Base-by-base conservation (phyloP, 2,329 filamentous ascomycete species). In the Biscogniauxia marginata region DNA sequence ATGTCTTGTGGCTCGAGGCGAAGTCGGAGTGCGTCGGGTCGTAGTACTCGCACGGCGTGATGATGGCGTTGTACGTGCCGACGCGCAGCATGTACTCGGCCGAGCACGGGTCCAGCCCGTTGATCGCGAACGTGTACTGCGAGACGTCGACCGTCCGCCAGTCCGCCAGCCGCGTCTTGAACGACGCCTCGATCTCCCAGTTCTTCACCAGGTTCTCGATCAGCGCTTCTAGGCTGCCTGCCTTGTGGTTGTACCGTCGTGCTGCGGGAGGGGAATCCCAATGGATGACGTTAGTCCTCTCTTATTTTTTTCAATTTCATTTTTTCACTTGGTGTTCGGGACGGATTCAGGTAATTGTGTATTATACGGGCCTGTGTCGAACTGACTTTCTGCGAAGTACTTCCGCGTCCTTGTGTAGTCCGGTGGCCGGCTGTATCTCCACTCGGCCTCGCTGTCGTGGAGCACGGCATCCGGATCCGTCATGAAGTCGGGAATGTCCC, bases 151-250 rank as follows among this genome's bases (percentile, higher is more conserved):
- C 79, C 2, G 86, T 89, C 47, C 85, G 79, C 86, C 86, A 89
- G 71, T 89, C 83, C 3, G 73, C 64, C 8, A 88, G 75, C 16
- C 76, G 65, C 7, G 79, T 79, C 73, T 89, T 89, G 79, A 86
- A 88, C 0, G 84, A 87, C 0, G 86, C 86, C 70, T 89, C 86
- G 51, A 88, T 81, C 70, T 89, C 86, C 86, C 86, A 89, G 69
- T 89, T 89, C 74, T 89, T 88, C 67, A 89, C 85, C 1, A 89
- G 79, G 66, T 88, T 89, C 69, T 88, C 81, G 43, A 89, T 85
- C 4, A 89, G 78, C 49, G 79, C 73, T 13, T 82, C 79, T 2
- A 89, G 79, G 54, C 80, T 84, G 34, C 77, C 78, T 3, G 83
- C 75, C 47, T 73, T 71, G 69, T 88, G 86, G 64, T 72, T 78